Evolutionary conservation across 306 rosid genomes (phyloP).

Genomic region (Cicer bijugum): DNA sequence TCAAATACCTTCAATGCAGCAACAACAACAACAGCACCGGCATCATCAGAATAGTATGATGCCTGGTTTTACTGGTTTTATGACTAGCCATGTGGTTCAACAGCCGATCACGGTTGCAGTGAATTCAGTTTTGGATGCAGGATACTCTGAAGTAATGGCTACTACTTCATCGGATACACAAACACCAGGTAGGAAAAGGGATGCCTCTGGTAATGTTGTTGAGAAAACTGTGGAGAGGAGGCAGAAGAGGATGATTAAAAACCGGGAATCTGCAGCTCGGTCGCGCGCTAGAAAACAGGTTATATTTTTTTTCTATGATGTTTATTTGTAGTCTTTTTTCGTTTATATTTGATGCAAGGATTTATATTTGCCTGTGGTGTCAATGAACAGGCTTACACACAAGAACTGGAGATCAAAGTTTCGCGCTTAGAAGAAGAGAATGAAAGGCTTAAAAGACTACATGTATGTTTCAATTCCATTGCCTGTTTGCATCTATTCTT

Average conservation of each 20-base stretch:
- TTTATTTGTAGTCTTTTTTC: slow-evolving; percentile 22
- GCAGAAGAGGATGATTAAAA: slow-evolving; percentile 97
- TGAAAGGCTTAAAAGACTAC: slow-evolving; percentile 81
- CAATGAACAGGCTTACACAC: slow-evolving; percentile 85
- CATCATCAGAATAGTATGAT: slow-evolving; percentile 62
- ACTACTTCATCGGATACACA: slow-evolving; percentile 73
- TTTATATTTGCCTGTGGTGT: slow-evolving; percentile 22
- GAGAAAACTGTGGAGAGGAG: slow-evolving; percentile 93
- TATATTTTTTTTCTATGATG: slow-evolving; percentile 12
- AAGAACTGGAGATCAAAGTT: slow-evolving; percentile 88
- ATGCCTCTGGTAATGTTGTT: slow-evolving; percentile 65
- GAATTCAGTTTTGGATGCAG: slow-evolving; percentile 65
- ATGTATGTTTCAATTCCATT: slow-evolving; percentile 58
- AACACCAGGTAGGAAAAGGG: slow-evolving; percentile 75
- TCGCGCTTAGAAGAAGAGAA: slow-evolving; percentile 89
- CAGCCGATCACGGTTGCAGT: slow-evolving; percentile 51
- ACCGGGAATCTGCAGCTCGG: slow-evolving; percentile 97
- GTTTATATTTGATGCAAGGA: slow-evolving; percentile 11
- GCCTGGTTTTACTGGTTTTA: slow-evolving; percentile 67
- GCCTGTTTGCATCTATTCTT: slow-evolving; percentile 27
- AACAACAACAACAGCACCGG: slow-evolving; percentile 48
- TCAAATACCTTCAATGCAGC: slow-evolving; percentile 54
- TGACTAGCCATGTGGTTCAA: slow-evolving; percentile 62
- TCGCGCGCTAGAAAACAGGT: slow-evolving; percentile 99
- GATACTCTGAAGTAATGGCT: slow-evolving; percentile 65